phyloP scores from a whole-genome alignment of 176 grass and related monocot genomes.

The Melocanna baccifera region DNA sequence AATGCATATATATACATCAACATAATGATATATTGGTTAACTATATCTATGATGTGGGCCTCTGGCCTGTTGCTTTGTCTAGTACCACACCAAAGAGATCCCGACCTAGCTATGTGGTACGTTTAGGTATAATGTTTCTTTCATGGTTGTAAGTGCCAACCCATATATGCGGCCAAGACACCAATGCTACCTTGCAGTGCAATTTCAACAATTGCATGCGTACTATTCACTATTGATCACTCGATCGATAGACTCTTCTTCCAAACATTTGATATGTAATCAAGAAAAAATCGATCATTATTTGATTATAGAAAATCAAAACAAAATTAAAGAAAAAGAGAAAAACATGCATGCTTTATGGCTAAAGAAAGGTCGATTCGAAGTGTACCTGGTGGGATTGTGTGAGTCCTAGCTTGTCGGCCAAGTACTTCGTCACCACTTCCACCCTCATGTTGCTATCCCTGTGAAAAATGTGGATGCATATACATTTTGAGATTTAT shows the following conservation, averaged over 20 bases:
- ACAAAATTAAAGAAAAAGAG: not conserved
- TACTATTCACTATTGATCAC: constrained; percentile 9
- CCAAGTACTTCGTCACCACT: constrained; percentile 77
- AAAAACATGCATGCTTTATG: not conserved
- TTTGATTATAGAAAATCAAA: not conserved
- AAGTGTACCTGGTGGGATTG: constrained; percentile 61
- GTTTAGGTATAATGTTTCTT: constrained; percentile 67
- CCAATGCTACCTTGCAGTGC: constrained; percentile 11
- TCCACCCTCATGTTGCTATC: constrained; percentile 69
- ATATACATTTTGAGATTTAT: constrained; percentile 24
- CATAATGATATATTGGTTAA: not conserved
- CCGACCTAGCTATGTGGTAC: constrained; percentile 24
- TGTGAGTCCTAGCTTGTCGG: constrained; percentile 62
- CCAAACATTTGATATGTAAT: not conserved
- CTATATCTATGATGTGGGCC: constrained; percentile 36
- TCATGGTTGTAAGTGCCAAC: constrained; percentile 42
- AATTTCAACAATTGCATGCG: constrained; percentile 9
- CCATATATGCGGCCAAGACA: constrained; percentile 5
- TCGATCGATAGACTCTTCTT: not conserved
- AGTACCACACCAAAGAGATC: constrained; percentile 32
- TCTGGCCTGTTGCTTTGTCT: constrained; percentile 50
- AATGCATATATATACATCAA: not conserved
- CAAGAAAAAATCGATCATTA: not conserved
- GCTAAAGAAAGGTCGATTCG: not conserved
- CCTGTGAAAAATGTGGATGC: constrained; percentile 45